Evolutionary conservation across 495 filamentous ascomycete species (phyloP), one percentile per base, ranked within the genome.

Genomic region (Tetracladium setigerum): DNA sequence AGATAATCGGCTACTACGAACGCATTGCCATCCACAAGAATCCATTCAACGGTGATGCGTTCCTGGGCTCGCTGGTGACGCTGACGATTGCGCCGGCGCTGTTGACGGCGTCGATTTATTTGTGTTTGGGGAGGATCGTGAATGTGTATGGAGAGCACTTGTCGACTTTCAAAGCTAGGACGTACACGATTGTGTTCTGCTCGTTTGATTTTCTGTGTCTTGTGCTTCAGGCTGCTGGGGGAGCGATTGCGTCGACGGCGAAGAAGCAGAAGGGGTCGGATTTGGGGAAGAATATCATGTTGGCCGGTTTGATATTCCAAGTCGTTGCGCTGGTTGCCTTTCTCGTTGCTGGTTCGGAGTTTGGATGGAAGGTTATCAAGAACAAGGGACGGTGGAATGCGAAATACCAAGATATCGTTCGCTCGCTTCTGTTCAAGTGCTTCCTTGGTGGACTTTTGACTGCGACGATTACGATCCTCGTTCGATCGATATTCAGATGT

Each of bases 31-130:
- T 72, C 45, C 62, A 69, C 50, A 40, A 49, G 37, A 67, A 69
- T 41, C 66, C 66, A 14, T 70, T 71, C 50, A 56, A 59, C 32
- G 30, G 32, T 10, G 46, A 58, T 43, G 33, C 38, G 10, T 71
- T 69, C 49, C 57, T 70, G n/a, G 55, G 62, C 14, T 46, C 50
- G 11, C 52, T 78, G 30, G 68, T 79, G 49, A 59, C 52, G 35
- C 63, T 79, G 12, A 78, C 73, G 10, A 69, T 79, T 50, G 73
- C 61, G 5, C 74, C 76, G 7, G 73, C 73, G 42, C 75, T 81
- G 55, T 59, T 79, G 52, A 65, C 65, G 24, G 76, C 73, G 10
- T 64, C 65, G 17, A 72, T 81, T 44, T 81, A 81, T 56, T 60
- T 79, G 37, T 74, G 67, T 58, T 64, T 81, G 1, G 67, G 65